These are phyloP conservation scores for Ilyonectria robusta DNA, from an alignment of 2,329 filamentous ascomycete genomes.

Conservation along the genomic window DNA sequence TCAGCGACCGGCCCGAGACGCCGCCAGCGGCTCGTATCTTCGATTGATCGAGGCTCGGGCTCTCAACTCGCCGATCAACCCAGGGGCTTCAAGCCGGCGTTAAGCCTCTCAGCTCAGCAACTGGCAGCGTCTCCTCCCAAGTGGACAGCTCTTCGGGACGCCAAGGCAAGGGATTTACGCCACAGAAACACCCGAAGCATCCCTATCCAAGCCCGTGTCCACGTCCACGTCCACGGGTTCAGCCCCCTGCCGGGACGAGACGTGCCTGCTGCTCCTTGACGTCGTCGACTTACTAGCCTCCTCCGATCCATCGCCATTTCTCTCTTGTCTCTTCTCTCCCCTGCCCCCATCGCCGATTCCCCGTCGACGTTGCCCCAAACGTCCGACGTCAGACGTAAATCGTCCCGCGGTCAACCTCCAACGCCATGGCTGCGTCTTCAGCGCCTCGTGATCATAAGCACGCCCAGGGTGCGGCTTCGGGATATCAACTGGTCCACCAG, in stretches of 20 bases:
- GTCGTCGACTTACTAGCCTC: neutral
- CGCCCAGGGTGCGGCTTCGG: constrained; percentile 34
- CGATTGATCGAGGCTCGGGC: neutral
- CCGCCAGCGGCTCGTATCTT: neutral
- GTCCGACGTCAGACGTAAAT: neutral
- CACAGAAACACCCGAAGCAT: constrained; percentile 1
- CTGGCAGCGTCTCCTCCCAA: neutral
- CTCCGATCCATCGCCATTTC: neutral
- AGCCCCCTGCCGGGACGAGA: neutral
- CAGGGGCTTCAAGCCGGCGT: neutral
- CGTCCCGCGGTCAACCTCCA: neutral
- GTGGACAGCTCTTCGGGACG: neutral
- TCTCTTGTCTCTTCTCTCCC: constrained; percentile 19
- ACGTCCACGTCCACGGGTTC: constrained; percentile 6
- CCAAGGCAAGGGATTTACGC: neutral
- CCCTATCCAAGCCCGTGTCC: neutral
- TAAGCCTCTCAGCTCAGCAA: neutral
- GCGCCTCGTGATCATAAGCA: constrained; percentile 30
- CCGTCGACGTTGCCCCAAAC: constrained; percentile 4
- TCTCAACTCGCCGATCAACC: neutral
- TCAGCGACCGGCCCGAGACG: neutral
- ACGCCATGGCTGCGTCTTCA: constrained; percentile 39
- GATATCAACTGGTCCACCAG: constrained; percentile 54
- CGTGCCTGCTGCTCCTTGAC: neutral
- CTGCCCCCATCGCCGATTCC: constrained; percentile 3